Percentiles rank a stretch among this genome's conserved stretches.
phyloP scores from a whole-genome alignment of 441 rosid species.

The Populus trichocarpa region DNA sequence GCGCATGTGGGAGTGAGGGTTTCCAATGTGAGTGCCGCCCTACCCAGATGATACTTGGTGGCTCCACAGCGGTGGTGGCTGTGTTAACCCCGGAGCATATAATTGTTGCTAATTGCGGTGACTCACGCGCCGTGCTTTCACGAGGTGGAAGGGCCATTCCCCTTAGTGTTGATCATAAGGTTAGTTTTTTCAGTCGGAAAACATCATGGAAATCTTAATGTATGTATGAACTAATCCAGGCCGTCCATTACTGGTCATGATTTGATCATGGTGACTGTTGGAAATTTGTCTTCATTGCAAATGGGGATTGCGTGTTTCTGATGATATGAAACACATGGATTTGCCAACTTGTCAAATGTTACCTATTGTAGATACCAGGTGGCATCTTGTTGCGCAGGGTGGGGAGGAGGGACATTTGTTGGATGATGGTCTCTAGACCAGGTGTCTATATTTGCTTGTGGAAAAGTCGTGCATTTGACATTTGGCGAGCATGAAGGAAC shows the following conservation, averaged over 20 bases:
- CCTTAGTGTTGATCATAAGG: conserved; percentile 74
- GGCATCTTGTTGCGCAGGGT: not conserved
- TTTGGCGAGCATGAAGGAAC: not conserved
- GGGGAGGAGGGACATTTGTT: not conserved
- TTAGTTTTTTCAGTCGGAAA: conserved; percentile 22
- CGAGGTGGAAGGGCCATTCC: conserved; percentile 57
- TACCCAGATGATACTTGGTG: conserved; percentile 42
- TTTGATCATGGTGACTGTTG: not conserved
- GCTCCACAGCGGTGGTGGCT: conserved; percentile 70
- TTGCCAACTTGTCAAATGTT: not conserved
- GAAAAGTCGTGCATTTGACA: not conserved
- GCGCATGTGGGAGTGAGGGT: conserved; percentile 40
- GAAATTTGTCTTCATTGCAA: not conserved
- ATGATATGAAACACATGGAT: not conserved
- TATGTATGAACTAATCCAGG: not conserved
- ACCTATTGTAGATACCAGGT: not conserved
- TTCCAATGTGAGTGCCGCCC: conserved; percentile 42
- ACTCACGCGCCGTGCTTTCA: conserved; percentile 81
- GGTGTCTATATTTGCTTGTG: not conserved
- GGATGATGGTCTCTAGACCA: not conserved
- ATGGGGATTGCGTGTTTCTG: not conserved
- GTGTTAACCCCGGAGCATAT: conserved; percentile 46
- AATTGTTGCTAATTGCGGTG: conserved; percentile 75
- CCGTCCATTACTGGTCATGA: not conserved
- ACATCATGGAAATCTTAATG: not conserved